Evolutionary conservation across 345 rosid species (phyloP).

Genomic region (Noccaea bulbosa): DNA sequence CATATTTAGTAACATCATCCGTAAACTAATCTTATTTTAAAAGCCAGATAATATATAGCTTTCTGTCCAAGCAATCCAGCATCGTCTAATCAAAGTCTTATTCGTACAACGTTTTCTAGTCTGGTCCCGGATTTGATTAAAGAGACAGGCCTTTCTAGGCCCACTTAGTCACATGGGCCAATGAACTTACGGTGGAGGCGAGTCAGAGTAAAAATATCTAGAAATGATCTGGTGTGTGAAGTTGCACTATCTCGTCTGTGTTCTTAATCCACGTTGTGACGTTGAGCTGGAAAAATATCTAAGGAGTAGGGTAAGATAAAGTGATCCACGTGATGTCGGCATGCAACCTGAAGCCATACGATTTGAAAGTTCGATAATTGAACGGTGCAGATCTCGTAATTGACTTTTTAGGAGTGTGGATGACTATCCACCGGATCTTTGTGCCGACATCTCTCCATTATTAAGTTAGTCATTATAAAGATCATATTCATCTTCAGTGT

Average conservation of each 20-base stretch:
- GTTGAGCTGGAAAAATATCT: constrained; percentile 28
- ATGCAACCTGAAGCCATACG: constrained; percentile 25
- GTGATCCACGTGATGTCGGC: constrained; percentile 2
- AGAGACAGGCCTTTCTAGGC: constrained; percentile 19
- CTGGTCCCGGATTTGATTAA: background rate
- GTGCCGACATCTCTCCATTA: background rate
- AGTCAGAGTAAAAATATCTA: background rate
- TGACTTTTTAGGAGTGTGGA: constrained; percentile 17
- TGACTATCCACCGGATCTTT: background rate
- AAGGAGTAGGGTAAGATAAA: constrained; percentile 6
- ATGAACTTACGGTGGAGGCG: background rate
- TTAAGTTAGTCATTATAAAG: background rate
- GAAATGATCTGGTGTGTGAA: constrained; percentile 15
- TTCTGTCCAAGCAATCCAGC: constrained; percentile 18
- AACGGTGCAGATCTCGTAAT: constrained; percentile 23
- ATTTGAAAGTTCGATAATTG: background rate
- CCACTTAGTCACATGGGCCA: constrained; percentile 4
- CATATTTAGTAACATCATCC: too few species aligned
- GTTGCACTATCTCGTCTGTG: background rate
- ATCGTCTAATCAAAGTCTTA: constrained; percentile 3
- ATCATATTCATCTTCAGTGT: background rate
- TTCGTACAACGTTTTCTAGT: background rate
- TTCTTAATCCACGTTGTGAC: background rate
- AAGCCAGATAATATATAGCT: background rate
- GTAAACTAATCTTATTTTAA: too few species aligned